Evolutionary conservation across 306 rosid genomes (phyloP), one percentile per base, ranked within the genome.

Genomic region (Fragaria nilgerrensis): DNA sequence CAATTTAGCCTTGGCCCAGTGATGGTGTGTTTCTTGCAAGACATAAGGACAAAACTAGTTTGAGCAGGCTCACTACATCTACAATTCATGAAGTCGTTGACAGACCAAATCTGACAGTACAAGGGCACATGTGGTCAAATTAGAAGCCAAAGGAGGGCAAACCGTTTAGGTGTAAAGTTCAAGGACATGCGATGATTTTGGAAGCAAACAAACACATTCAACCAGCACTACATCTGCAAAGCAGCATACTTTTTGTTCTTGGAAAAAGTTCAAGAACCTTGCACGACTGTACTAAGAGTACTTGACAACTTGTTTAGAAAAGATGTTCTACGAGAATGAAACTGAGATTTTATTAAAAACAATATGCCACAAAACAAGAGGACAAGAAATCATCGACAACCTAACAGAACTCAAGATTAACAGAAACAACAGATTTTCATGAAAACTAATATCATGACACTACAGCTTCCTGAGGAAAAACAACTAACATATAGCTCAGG

Each of bases 221-320:
- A 63, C 68, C 68, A 63, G 43, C n/a, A 63, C 37, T 2, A 15
- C 10, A 63, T 15, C 20, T 61, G 20, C 43, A 20, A 66, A 66
- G 47, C 70, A 65, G 70, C 22, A 66, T 66, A 11, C 25, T 37
- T 29, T 66, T 29, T 15, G 43, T 63, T 36, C 10, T 66, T 37
- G 9, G 9, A 9, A 66, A 66, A 39, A 36, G 48, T 66, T 37
- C 13, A 65, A 65, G 25, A 65, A 65, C 27, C 48, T 66, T 66
- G 70, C 70, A 66, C 45, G n/a, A 66, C 45, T 66, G 27, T 66
- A 66, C 37, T 7, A 62, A 29, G 41, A 62, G 62, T 58, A 23
- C 43, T 63, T 29, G 68, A 63, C n/a, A 62, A 27, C 27, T 14
- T 5, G 37, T 62, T 62, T 0, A 13, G 20, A 32, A 29, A 63